phyloP scores from a whole-genome alignment of 352 stramenopile genomes.

The Albugo laibachii region DNA sequence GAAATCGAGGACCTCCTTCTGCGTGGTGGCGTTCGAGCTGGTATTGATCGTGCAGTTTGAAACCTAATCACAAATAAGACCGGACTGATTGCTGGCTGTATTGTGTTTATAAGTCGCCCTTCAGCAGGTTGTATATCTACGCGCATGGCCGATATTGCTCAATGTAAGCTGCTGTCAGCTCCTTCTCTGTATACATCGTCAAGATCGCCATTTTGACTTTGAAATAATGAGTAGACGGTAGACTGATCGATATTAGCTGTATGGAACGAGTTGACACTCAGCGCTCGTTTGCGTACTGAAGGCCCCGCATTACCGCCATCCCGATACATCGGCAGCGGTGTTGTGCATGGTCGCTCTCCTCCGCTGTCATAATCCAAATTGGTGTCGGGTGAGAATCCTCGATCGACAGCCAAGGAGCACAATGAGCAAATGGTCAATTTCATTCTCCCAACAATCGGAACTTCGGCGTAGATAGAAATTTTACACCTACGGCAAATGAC shows the following conservation, averaged over 20 bases:
- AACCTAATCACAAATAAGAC: not conserved
- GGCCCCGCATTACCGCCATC: not conserved
- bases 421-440: slow-evolving; percentile 72
- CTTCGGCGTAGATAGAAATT: slow-evolving; percentile 52
- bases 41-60: slow-evolving; percentile 21
- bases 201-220: no score
- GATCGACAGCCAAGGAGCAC: slow-evolving; percentile 57
- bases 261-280: slow-evolving; percentile 63
- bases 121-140: no score
- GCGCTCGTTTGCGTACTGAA: slow-evolving; percentile 17
- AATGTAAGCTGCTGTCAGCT: no score
- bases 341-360: slow-evolving; percentile 4
- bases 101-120: no score
- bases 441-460: slow-evolving; percentile 66
- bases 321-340: no score
- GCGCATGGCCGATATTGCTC: no score
- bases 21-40: slow-evolving; percentile 51
- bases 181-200: no score
- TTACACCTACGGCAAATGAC: slow-evolving; percentile 59
- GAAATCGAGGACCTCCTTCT: slow-evolving; percentile 58
- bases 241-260: slow-evolving; percentile 69
- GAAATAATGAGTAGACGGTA: no score
- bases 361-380: not conserved
- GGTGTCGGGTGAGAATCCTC: slow-evolving; percentile 8
- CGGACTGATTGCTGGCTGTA: not conserved